These are phyloP conservation scores for Hordeum marinum DNA, from an alignment of 176 grass and related monocot genomes.

Conservation along the genomic window DNA sequence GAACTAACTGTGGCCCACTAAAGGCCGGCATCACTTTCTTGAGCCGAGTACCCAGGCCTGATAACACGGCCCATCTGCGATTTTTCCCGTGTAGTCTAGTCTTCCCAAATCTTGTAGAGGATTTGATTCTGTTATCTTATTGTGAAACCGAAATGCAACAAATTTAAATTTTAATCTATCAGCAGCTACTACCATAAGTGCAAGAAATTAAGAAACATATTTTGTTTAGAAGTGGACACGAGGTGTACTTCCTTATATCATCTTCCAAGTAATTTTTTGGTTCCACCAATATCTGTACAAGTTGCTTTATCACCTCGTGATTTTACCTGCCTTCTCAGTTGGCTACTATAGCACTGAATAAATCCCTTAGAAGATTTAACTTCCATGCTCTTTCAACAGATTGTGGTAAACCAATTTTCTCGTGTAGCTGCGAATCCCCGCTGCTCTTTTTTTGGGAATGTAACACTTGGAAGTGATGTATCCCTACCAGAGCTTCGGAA, in stretches of 20 bases:
- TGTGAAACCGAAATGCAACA: background rate
- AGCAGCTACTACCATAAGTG: background rate
- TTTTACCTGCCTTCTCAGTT: constrained; percentile 4
- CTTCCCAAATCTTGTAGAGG: too few relatives aligned
- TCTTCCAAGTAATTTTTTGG: background rate
- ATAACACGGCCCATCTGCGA: too few relatives aligned
- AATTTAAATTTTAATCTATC: background rate
- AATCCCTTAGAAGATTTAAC: constrained; percentile 20
- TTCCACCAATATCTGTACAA: background rate
- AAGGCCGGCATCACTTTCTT: too few relatives aligned
- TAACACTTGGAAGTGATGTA: constrained; percentile 66
- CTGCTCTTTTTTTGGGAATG: constrained; percentile 85
- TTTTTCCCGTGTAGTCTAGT: too few relatives aligned
- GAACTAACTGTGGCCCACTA: too few relatives aligned
- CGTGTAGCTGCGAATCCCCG: constrained; percentile 61
- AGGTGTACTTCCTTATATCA: background rate
- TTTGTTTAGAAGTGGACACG: background rate
- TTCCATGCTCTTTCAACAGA: constrained; percentile 59
- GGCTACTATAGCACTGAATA: background rate
- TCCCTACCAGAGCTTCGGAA: constrained; percentile 60
- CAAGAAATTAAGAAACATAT: background rate
- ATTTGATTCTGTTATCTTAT: background rate
- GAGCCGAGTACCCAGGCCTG: too few relatives aligned
- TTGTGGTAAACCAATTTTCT: constrained; percentile 98
- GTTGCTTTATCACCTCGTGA: background rate